Percentiles rank a stretch among this genome's conserved stretches.
Conservation (phyloP, 371 early-diverging fungal species). For the Syncephalastrum racemosum region DNA sequence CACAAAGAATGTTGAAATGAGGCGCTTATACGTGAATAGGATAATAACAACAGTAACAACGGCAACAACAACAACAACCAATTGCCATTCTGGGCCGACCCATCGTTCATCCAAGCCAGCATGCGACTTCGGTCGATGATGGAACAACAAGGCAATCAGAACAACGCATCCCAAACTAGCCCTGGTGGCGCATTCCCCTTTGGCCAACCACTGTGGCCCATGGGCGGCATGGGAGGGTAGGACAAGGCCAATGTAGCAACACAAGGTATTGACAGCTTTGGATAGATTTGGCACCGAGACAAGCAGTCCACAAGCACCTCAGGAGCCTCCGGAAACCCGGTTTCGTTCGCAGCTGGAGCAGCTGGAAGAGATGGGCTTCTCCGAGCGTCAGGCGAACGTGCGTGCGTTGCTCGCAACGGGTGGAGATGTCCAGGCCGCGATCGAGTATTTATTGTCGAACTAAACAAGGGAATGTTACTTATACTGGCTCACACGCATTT, state of each 20-base stretch:
- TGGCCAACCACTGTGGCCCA: no score
- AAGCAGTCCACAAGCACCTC: constrained; percentile 5
- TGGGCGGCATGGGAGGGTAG: not conserved
- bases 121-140: constrained; percentile 41
- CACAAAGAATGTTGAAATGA: not conserved
- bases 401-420: constrained; percentile 74
- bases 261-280: constrained; percentile 13
- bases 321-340: constrained; percentile 59
- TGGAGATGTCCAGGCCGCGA: constrained; percentile 74
- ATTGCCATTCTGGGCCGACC: constrained; percentile 50
- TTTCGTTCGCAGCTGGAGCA: constrained; percentile 72
- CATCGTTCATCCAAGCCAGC: constrained; percentile 42
- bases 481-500: no score
- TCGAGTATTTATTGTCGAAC: constrained; percentile 54
- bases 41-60: constrained; percentile 6
- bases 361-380: constrained; percentile 86
- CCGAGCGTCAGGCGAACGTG: constrained; percentile 70
- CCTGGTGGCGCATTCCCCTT: no score
- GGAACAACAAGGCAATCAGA: constrained; percentile 14
- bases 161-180: not conserved
- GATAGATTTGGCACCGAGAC: not conserved
- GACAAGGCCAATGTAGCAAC: constrained; percentile 20
- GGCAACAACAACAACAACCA: constrained; percentile 9
- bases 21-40: constrained; percentile 3
- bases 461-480: not conserved